A percentile compares a stretch with the other conserved stretches of the same genome.
phyloP scores from a whole-genome alignment of 2,329 filamentous ascomycete species.

The Metarhizium brunneum region DNA sequence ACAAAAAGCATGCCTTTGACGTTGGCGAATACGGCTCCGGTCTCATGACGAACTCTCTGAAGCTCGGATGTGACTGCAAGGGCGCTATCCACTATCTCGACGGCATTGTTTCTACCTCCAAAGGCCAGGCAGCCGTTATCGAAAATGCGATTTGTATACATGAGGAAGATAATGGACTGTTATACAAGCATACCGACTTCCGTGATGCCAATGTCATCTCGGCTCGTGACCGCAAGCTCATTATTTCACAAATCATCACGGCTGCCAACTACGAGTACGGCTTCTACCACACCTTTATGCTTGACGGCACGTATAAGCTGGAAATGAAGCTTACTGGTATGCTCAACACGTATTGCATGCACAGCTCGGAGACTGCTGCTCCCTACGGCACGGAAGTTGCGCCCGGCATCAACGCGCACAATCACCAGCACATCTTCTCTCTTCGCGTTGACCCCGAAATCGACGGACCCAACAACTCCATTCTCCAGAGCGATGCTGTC shows the following conservation, averaged over 20 bases:
- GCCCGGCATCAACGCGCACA: slow-evolving; percentile 53
- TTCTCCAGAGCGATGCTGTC: slow-evolving; percentile 63
- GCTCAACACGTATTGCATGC: slow-evolving; percentile 33
- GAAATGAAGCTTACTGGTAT: slow-evolving; percentile 46
- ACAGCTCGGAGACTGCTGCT: slow-evolving; percentile 20
- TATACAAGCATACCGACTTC: slow-evolving; percentile 58
- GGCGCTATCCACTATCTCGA: slow-evolving; percentile 43
- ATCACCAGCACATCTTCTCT: slow-evolving; percentile 65
- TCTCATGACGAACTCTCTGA: slow-evolving; percentile 56
- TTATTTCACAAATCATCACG: slow-evolving; percentile 56
- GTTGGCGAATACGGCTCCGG: slow-evolving; percentile 59
- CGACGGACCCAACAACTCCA: slow-evolving; percentile 50
- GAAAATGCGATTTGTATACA: slow-evolving; percentile 38
- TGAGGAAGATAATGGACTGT: slow-evolving; percentile 41
- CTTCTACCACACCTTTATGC: slow-evolving; percentile 28
- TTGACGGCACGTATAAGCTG: slow-evolving; percentile 57
- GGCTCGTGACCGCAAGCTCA: slow-evolving; percentile 47
- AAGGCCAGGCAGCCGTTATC: slow-evolving; percentile 55
- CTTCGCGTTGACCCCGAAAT: slow-evolving; percentile 56
- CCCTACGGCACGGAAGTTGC: slow-evolving; percentile 56
- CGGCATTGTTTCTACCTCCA: slow-evolving; percentile 24
- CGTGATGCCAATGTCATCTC: slow-evolving; percentile 50
- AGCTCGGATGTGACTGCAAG: slow-evolving; percentile 52
- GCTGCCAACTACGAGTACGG: slow-evolving; percentile 56
- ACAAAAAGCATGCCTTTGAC: slow-evolving; percentile 60